Evolutionary conservation across 371 early-diverging fungal species (phyloP), one percentile per base, ranked within the genome.

Genomic region (Syncephalastrum racemosum): DNA sequence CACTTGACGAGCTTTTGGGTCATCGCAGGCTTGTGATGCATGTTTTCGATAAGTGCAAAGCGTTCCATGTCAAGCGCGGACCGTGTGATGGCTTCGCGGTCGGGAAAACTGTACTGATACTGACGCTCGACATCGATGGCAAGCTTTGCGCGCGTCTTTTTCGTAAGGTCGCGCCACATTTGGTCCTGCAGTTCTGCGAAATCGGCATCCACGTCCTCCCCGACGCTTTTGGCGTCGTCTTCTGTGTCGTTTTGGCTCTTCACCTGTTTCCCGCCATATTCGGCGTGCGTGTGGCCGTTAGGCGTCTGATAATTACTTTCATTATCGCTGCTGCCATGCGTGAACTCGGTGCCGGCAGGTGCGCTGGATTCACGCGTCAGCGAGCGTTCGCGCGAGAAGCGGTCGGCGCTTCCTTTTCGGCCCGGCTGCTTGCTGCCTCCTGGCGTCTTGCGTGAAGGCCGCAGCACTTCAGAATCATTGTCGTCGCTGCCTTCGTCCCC

Each of bases 81-180:
- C 23, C 86, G 68, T 12, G 67, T 58, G 13, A 84, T 27, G 0
- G 84, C 85, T 20, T 71, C 54, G 44, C 75, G 70, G 2, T 85
- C 81, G n/a, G 71, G 68, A 60, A 86, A 86, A 4, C 80, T 70
- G 39, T 75, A 68, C 18, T 76, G 76, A 41, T 73, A 68, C 53
- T 84, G 84, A 24, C 73, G 78, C 43, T 82, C 79, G 4, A 80
- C 64, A 20, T 71, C 68, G 10, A 77, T 66, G 3, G 74, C 75
- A 6, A 81, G 53, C 54, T 71, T 79, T 12, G 83, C 86, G 45
- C 86, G 68, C 4, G 78, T 79, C 47, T 77, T 81, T 56, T 82
- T 79, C 3, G 88, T 87, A 49, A 75, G 70, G 18, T 83, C 81
- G 56, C 76, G 80, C 88, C 88, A 88, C 6, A 75, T 71, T 54